Evolutionary conservation across 345 rosid genomes (phyloP).

Genomic region (Ricinus communis): DNA sequence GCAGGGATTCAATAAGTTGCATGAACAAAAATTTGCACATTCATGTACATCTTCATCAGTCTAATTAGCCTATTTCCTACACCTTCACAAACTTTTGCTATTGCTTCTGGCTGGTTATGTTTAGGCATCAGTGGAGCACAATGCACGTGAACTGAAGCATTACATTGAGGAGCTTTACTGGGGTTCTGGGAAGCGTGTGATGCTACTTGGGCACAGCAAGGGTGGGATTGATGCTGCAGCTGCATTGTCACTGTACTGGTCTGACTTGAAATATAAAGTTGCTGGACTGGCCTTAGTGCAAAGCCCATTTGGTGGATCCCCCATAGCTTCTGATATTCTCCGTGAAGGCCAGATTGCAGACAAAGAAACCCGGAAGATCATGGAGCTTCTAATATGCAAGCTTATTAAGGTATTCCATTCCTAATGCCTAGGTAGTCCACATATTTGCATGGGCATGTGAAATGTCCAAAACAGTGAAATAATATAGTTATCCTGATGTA

Average conservation of each 20-base stretch:
- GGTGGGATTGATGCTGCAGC: slow-evolving; percentile 82
- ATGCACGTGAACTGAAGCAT: slow-evolving; percentile 68
- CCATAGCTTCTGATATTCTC: slow-evolving; percentile 66
- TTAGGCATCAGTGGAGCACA: slow-evolving; percentile 73
- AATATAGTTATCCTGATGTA: neutral
- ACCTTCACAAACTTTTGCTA: slow-evolving; percentile 8
- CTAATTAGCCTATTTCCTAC: neutral
- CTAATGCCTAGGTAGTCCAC: slow-evolving; percentile 3
- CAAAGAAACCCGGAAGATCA: slow-evolving; percentile 60
- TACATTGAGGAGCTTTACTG: slow-evolving; percentile 75
- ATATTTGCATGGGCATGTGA: neutral
- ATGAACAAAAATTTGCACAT: neutral
- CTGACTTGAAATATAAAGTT: slow-evolving; percentile 56
- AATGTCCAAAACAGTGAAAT: neutral
- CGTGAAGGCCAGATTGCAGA: slow-evolving; percentile 73
- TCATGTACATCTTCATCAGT: neutral
- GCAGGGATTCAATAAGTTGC: neutral
- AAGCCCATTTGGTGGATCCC: slow-evolving; percentile 67
- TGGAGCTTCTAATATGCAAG: slow-evolving; percentile 69
- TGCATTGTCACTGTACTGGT: slow-evolving; percentile 58
- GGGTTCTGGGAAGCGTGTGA: slow-evolving; percentile 68
- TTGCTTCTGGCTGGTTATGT: slow-evolving; percentile 5
- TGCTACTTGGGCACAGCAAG: slow-evolving; percentile 79
- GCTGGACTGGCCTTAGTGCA: slow-evolving; percentile 74
- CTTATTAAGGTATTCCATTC: slow-evolving; percentile 49